phyloP scores from a whole-genome alignment of 768 basidiomycete genomes.

The Gymnopilus junonius region DNA sequence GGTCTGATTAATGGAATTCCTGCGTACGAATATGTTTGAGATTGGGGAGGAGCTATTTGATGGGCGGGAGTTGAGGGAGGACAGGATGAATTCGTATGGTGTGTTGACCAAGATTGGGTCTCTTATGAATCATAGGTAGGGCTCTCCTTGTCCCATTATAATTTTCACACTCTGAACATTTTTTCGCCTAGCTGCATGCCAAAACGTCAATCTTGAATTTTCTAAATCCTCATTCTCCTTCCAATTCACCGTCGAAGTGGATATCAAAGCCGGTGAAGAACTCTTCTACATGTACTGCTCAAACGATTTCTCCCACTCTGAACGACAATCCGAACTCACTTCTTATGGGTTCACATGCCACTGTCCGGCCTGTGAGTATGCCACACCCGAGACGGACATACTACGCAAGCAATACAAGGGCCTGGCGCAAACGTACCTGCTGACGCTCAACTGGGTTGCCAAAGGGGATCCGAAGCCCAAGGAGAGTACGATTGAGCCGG shows the following conservation, averaged over 20 bases:
- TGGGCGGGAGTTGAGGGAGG: neutral
- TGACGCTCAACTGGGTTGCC: neutral
- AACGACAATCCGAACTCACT: neutral
- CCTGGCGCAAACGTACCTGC: too few species aligned
- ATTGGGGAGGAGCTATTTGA: neutral
- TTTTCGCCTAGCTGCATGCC: constrained; percentile 24
- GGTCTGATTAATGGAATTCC: constrained; percentile 32
- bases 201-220: constrained; percentile 29
- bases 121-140: constrained; percentile 30
- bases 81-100: constrained; percentile 4
- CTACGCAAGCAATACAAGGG: constrained; percentile 25
- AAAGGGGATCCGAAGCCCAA: neutral
- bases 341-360: neutral
- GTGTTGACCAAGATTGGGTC: constrained; percentile 24
- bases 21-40: constrained; percentile 31
- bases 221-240: constrained; percentile 34
- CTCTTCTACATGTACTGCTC: constrained; percentile 33
- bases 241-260: constrained; percentile 27
- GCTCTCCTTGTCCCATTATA: too few species aligned
- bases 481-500: neutral
- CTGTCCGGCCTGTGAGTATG: constrained; percentile 22
- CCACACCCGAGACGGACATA: constrained; percentile 26
- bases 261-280: constrained; percentile 35
- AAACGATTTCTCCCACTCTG: neutral
- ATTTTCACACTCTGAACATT: neutral